Conservation (phyloP, 371 early-diverging fungal genomes). For the Rhizopus arrhizus region DNA sequence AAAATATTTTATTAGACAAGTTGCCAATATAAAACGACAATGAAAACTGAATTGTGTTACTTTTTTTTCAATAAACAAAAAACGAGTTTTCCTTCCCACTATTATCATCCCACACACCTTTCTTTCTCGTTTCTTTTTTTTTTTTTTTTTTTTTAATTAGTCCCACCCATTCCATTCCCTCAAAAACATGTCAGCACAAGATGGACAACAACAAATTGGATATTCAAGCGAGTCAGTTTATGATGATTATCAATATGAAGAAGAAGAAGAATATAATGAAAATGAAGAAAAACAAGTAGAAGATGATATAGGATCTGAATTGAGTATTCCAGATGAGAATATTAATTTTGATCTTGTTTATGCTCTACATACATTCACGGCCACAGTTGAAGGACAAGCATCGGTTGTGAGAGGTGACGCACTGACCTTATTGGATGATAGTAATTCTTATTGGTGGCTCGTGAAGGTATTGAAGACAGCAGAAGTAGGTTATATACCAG, state of each 20-base stretch:
- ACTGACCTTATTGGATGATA: slow-evolving; percentile 89
- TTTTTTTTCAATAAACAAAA: too few species aligned
- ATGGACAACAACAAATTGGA: background rate
- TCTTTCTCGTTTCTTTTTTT: too few species aligned
- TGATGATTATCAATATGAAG: slow-evolving; percentile 42
- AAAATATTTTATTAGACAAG: too few species aligned
- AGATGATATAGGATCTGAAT: slow-evolving; percentile 49
- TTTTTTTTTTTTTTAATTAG: too few species aligned
- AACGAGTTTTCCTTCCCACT: too few species aligned
- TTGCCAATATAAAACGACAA: too few species aligned
- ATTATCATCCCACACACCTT: too few species aligned
- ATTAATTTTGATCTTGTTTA: slow-evolving; percentile 83
- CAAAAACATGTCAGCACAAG: too few species aligned
- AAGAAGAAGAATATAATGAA: slow-evolving; percentile 40
- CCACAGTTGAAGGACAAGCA: slow-evolving; percentile 94
- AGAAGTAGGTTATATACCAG: slow-evolving; percentile 95
- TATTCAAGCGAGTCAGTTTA: slow-evolving; percentile 35
- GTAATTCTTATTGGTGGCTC: slow-evolving; percentile 98
- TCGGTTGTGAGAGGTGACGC: slow-evolving; percentile 89
- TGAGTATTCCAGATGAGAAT: slow-evolving; percentile 71
- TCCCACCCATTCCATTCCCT: too few species aligned
- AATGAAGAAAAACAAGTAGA: slow-evolving; percentile 25
- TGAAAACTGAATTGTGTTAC: too few species aligned
- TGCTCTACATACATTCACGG: slow-evolving; percentile 93
- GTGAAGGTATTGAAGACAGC: slow-evolving; percentile 88